Percentiles rank a stretch among this genome's conserved stretches.
phyloP scores from a whole-genome alignment of 768 basidiomycete species.

The Lactarius sanguifluus region DNA sequence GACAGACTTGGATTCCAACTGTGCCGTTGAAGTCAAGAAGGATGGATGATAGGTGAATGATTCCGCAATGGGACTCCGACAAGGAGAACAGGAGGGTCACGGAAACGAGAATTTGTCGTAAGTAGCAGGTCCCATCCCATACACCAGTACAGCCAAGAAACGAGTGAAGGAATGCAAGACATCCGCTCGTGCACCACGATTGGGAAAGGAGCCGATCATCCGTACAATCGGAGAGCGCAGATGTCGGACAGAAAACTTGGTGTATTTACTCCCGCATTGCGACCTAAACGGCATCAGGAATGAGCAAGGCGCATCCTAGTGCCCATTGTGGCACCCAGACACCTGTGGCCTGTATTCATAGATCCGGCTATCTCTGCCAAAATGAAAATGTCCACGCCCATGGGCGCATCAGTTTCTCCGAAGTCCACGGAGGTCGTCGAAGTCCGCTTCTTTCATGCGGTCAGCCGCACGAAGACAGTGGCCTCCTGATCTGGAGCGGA shows the following conservation, averaged over 20 bases:
- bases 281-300: background rate
- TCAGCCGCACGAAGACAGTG: background rate
- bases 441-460: background rate
- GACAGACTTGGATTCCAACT: too few species aligned
- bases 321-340: constrained; percentile 2
- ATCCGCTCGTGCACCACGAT: background rate
- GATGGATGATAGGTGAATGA: background rate
- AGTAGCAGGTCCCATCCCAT: background rate
- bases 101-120: background rate
- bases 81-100: background rate
- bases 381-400: too few species aligned
- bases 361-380: background rate
- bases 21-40: background rate
- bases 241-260: background rate
- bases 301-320: background rate
- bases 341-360: background rate
- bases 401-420: background rate
- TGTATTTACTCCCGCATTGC: background rate
- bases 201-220: background rate
- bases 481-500: background rate
- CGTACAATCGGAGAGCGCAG: background rate
- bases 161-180: background rate
- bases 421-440: background rate
- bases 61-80: background rate
- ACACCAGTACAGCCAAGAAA: background rate